Conservation (phyloP, 1,139 yeast species). For the Saccharomycopsis hybrid region DNA sequence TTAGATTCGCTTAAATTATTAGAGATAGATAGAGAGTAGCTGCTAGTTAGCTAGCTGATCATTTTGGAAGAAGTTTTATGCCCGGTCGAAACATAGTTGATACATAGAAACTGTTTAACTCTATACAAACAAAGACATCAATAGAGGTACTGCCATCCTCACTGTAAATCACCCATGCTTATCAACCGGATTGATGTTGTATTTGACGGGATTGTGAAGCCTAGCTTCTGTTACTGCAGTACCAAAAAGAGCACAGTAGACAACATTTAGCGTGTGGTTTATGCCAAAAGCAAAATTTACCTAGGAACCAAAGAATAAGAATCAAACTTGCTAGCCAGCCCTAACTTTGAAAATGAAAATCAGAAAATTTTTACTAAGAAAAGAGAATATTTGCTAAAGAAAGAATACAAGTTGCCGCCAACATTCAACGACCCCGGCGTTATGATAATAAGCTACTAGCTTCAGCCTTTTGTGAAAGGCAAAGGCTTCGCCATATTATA, state of each 20-base stretch:
- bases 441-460: not conserved
- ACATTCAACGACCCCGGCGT: not conserved
- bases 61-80: too few species aligned
- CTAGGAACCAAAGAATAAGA: too few species aligned
- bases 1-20: too few species aligned
- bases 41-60: too few species aligned
- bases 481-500: not conserved
- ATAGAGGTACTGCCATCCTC: too few species aligned
- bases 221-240: too few species aligned
- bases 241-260: not conserved
- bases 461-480: not conserved
- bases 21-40: too few species aligned
- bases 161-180: too few species aligned
- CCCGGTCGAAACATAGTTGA: too few species aligned
- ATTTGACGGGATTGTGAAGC: not conserved
- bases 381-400: not conserved
- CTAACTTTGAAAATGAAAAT: not conserved
- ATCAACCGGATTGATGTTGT: not conserved
- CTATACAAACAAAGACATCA: too few species aligned
- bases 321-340: not conserved
- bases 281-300: not conserved
- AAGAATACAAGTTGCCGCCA: not conserved
- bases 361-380: too few species aligned
- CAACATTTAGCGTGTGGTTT: not conserved
- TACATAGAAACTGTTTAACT: too few species aligned